Evolutionary conservation across 495 filamentous ascomycete genomes (phyloP).

Genomic region (Stereocaulon alpinum): DNA sequence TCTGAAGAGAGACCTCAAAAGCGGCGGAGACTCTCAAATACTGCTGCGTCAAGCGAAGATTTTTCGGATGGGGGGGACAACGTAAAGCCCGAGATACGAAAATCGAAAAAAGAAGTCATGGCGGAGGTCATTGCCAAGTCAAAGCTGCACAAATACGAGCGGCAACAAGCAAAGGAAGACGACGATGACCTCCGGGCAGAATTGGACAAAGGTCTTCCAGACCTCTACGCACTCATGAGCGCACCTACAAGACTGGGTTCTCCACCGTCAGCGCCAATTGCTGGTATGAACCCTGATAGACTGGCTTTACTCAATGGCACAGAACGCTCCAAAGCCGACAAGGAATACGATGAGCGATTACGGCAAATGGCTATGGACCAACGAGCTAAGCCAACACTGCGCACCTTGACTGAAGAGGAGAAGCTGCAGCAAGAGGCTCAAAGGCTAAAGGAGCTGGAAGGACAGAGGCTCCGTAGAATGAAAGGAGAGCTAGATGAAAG

Average conservation of each 20-base stretch:
- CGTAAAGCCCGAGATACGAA: constrained; percentile 62
- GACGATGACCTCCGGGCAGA: constrained; percentile 84
- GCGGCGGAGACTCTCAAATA: constrained; percentile 41
- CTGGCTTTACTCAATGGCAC: constrained; percentile 48
- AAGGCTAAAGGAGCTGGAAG: constrained; percentile 67
- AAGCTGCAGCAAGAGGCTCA: constrained; percentile 62
- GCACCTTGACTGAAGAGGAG: constrained; percentile 88
- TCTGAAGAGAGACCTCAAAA: constrained; percentile 48
- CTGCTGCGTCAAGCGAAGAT: constrained; percentile 29
- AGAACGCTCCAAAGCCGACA: constrained; percentile 55
- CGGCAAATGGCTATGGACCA: constrained; percentile 73
- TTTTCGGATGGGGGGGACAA: constrained; percentile 38
- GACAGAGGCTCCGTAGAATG: constrained; percentile 64
- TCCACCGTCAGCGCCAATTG: constrained; percentile 28
- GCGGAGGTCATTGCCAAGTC: constrained; percentile 96
- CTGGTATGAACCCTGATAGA: constrained; percentile 50
- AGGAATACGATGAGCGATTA: constrained; percentile 74
- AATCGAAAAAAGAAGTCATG: constrained; percentile 91
- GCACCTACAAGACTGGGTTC: constrained; percentile 35
- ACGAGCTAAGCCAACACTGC: constrained; percentile 70
- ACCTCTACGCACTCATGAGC: constrained; percentile 62
- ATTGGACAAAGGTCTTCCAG: constrained; percentile 65
- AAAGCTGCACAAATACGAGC: constrained; percentile 85
- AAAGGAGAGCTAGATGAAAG: constrained; percentile 49
- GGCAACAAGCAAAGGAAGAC: constrained; percentile 86